Conservation (phyloP, 148 eudicot genomes). For the Silene latifolia region DNA sequence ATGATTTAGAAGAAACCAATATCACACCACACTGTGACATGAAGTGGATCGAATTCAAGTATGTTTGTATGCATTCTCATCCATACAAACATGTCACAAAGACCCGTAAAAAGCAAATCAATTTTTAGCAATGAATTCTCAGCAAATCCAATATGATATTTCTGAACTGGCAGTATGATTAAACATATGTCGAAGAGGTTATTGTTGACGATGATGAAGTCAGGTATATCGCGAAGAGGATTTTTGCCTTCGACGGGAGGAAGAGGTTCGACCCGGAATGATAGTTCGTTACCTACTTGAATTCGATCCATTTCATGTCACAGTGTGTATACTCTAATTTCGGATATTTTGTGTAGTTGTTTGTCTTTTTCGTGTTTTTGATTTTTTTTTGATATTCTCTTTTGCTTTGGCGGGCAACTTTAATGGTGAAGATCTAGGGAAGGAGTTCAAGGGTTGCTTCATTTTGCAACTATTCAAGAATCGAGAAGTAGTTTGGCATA, state of each 20-base stretch:
- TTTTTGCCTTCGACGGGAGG: no score
- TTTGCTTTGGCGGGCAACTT: slow-evolving; percentile 8
- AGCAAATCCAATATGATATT: neutral
- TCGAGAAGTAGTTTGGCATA: no score
- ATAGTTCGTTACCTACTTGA: slow-evolving; percentile 42
- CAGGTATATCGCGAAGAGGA: no score
- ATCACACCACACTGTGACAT: no score
- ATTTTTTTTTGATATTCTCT: neutral
- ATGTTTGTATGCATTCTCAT: no score
- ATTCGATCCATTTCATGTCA: slow-evolving; percentile 56
- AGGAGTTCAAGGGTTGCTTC: neutral
- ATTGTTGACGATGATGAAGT: no score
- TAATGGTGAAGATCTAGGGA: neutral
- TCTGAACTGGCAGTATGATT: neutral
- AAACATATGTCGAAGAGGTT: neutral
- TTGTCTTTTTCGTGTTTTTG: no score
- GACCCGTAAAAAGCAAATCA: neutral
- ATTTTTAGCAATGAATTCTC: neutral
- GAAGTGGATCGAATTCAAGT: no score
- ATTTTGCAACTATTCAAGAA: no score
- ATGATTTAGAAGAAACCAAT: no score
- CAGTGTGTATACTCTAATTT: neutral
- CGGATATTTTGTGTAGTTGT: neutral
- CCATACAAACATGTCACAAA: neutral
- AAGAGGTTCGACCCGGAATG: slow-evolving; percentile 79